Evolutionary conservation across 2,329 filamentous ascomycete species (phyloP), one percentile per base, ranked within the genome.

Genomic region (Alternaria solani): DNA sequence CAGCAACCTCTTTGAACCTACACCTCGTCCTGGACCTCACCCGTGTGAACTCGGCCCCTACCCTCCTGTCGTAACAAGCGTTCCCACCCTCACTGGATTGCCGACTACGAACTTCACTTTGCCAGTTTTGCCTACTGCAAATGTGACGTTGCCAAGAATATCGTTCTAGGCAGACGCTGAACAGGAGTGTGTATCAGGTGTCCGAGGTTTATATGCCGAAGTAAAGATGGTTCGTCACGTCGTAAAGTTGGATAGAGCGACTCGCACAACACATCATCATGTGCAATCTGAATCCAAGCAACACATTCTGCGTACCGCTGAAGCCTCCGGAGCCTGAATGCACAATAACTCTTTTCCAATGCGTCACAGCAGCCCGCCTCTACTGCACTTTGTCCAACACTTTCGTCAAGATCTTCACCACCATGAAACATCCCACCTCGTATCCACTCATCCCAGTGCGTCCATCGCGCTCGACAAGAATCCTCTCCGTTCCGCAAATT

Each of bases 1-100:
- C 59, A 65, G 59, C 25, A 44, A 56, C 9, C 61, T 72, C 18
- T 75, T 63, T 60, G 30, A 53, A 23, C 69, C 73, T 5, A 70
- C 70, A 16, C 71, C 73, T 5, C 44, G 64, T 9, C 64, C 71
- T 0, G 73, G 73, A 16, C 63, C 55, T 7, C 66, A 75, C 46
- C 73, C 73, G 11, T 75, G 73, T 58, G 72, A 75, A 39, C 25
- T 74, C 5, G 61, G 64, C 0, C 64, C 63, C 5, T 61, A 59
- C 51, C 65, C 63, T 26, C 44, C 51, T 11, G 20, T 49, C 5
- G 18, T 55, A 9, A 55, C 51, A 12, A 32, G 23, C 12, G 51
- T 44, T 32, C 57, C 57, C 16, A 56, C 32, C n/a, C 26, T 59
- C 14, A 58, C 55, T 20, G 49, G 25, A 20, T 32, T 38, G 25